Percentiles rank a stretch among this genome's conserved stretches.
These are phyloP conservation scores for Erucastrum elatum DNA, from an alignment of 345 rosid species.

Conservation along the genomic window DNA sequence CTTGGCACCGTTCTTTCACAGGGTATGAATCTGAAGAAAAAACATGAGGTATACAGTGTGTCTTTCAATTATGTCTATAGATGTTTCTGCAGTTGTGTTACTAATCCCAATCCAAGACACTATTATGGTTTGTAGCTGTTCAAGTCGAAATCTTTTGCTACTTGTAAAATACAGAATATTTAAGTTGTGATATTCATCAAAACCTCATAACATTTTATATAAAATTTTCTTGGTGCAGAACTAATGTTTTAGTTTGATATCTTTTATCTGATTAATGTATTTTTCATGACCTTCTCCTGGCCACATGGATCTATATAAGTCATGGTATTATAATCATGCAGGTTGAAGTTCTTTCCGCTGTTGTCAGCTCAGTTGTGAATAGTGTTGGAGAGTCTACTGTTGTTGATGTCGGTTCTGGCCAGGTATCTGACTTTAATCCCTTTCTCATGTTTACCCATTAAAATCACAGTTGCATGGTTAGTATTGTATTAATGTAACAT, in stretches of 20 bases:
- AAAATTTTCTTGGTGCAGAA: neutral
- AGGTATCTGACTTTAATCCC: constrained; percentile 44
- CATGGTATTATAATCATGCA: constrained; percentile 35
- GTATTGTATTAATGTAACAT: too few species aligned
- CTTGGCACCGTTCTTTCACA: constrained; percentile 71
- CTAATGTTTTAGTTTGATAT: constrained; percentile 4
- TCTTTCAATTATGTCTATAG: constrained; percentile 4
- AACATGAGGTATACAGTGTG: constrained; percentile 65
- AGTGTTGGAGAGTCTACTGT: constrained; percentile 56
- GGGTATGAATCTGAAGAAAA: constrained; percentile 91
- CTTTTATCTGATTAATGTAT: neutral
- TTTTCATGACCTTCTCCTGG: constrained; percentile 14
- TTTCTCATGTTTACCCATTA: constrained; percentile 18
- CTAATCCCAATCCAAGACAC: neutral
- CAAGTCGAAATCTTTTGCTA: neutral
- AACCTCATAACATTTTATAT: constrained; percentile 1
- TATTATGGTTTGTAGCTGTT: neutral
- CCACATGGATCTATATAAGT: neutral
- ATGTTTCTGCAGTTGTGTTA: constrained; percentile 5
- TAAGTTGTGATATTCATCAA: neutral
- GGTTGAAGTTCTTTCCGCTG: constrained; percentile 89
- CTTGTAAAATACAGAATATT: neutral
- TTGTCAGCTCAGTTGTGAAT: constrained; percentile 59
- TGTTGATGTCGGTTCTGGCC: constrained; percentile 95
- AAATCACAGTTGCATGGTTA: neutral